Percentiles rank a stretch among this genome's conserved stretches.
Conservation (phyloP, 257 asterid genomes). For the Solanum lignicaule region DNA sequence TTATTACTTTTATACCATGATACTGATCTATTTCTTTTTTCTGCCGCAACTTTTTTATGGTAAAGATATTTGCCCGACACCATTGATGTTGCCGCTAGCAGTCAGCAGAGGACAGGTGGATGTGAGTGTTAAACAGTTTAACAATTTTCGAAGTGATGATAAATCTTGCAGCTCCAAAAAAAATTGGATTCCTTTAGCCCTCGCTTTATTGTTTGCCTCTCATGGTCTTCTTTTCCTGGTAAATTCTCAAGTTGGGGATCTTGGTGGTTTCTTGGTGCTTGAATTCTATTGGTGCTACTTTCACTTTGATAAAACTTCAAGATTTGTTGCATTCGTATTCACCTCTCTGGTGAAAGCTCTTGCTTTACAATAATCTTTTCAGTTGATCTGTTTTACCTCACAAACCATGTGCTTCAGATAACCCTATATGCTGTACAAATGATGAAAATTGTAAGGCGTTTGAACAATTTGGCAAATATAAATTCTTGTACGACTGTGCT, state of each 20-base stretch:
- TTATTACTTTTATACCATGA: background rate
- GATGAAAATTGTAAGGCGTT: background rate
- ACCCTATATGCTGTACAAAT: background rate
- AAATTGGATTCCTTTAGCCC: background rate
- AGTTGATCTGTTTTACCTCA: background rate
- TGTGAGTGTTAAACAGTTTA: constrained; percentile 48
- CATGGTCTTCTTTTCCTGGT: background rate
- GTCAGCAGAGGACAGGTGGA: constrained; percentile 64
- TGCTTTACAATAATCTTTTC: background rate
- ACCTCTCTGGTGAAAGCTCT: background rate
- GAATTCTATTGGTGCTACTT: background rate
- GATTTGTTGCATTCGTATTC: background rate
- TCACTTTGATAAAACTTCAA: background rate
- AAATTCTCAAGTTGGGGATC: constrained; percentile 6
- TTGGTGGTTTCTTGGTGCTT: constrained; percentile 6
- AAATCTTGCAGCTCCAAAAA: background rate
- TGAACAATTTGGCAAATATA: background rate
- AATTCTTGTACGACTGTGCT: background rate
- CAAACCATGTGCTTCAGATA: background rate
- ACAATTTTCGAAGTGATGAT: background rate
- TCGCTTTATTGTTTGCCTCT: background rate
- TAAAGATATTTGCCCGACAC: constrained; percentile 89
- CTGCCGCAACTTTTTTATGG: background rate
- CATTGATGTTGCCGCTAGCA: constrained; percentile 67
- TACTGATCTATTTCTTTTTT: background rate